Base-by-base conservation (phyloP, 768 basidiomycete genomes). In the Neoboletus magnificus region DNA sequence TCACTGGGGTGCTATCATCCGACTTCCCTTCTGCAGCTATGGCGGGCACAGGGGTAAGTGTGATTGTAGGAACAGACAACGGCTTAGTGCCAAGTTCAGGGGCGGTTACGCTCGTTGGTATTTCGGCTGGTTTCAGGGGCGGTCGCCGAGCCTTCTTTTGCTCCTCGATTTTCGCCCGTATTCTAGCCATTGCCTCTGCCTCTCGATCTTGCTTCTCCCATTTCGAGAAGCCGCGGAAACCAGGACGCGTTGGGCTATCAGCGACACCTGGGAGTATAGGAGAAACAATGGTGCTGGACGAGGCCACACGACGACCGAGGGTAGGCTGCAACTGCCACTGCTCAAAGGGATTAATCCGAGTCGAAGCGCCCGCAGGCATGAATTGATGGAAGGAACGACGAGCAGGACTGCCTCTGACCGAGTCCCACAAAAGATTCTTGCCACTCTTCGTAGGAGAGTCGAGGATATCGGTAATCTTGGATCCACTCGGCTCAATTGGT, bases 151-250 rank as follows among this genome's bases (percentile, higher is more conserved):
- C 68, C 56, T 77, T 76, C 65, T 76, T 76, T 63, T 71, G 72
- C 50, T 76, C 75, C 63, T 79, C 77, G 30, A 73, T 72, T 74
- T 72, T 77, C 66, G 69, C 82, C 47, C 89, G 77, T 62, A 92
- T 81, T 65, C 79, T 85, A 63, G 81, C 80, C 79, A 92, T 86
- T 23, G 89, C 87, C 41, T 82, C 82, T 4, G 90, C 90, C 63
- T 93, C 90, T 30, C 89, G 69, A 61, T 93, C 89, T 68, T 92
- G 89, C 57, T 90, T 91, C 69, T 92, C 90, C 87, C 87, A 91
- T 71, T 89, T 91, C 4, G 87, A 86, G 61, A 83, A 85, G 20
- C 77, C 76, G 60, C 75, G 77, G 3, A 74, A 71, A 42, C 68
- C 60, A 27, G 71, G 68, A 16, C 76, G 63, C 52, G 84, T 84